Evolutionary conservation across 129 eudicot genomes (phyloP).

Genomic region (Smallanthus sonchifolius): DNA sequence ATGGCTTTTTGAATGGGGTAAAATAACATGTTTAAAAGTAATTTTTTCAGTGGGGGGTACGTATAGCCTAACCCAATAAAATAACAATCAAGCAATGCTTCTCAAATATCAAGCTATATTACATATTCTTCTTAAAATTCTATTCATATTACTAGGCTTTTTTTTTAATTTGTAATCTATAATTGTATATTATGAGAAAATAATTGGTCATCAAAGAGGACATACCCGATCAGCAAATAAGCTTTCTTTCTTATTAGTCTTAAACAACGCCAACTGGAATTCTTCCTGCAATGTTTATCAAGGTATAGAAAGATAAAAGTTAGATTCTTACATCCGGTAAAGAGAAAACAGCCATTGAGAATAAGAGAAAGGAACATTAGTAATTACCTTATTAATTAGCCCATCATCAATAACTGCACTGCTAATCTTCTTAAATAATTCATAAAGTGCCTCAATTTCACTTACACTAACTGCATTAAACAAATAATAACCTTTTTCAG

Average conservation of each 20-base stretch:
- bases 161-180: not conserved
- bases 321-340: conserved; percentile 3
- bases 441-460: conserved; percentile 92
- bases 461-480: conserved; percentile 87
- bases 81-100: not conserved
- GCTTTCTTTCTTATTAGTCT: conserved; percentile 92
- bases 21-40: too few species aligned
- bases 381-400: conserved; percentile 66
- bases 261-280: conserved; percentile 83
- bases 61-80: too few species aligned
- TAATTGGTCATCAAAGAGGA: conserved; percentile 5
- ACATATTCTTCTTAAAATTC: not conserved
- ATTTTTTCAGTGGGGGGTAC: too few species aligned
- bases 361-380: not conserved
- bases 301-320: not conserved
- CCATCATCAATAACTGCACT: conserved; percentile 95
- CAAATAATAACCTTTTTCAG: conserved; percentile 9
- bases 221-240: conserved; percentile 86
- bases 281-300: conserved; percentile 62
- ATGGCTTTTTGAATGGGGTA: too few species aligned
- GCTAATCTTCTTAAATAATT: conserved; percentile 88
- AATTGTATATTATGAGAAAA: not conserved
- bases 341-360: not conserved
- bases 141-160: not conserved
- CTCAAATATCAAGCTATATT: not conserved